A percentile compares a stretch with the other conserved stretches of the same genome.
phyloP scores from a whole-genome alignment of 2,329 filamentous ascomycete species.

The Diaporthe humulicola region DNA sequence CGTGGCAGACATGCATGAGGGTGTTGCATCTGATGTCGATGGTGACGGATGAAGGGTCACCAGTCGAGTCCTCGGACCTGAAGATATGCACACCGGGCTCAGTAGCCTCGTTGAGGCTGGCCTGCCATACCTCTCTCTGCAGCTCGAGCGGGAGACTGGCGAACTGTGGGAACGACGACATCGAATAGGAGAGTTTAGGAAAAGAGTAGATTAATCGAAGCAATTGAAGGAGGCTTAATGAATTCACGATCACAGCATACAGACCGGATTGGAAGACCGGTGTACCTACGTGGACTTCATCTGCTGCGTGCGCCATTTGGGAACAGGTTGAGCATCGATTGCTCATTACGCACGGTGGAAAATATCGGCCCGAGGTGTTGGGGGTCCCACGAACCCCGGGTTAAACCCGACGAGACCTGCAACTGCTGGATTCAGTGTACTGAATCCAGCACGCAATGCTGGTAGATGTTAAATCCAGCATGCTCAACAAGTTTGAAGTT shows the following conservation, averaged over 20 bases:
- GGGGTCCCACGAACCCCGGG: background rate
- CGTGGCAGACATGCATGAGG: constrained; percentile 3
- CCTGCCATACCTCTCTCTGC: constrained; percentile 12
- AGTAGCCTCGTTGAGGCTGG: background rate
- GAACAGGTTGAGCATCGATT: background rate
- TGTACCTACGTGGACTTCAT: no score
- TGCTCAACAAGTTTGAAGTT: no score
- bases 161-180: constrained; percentile 8
- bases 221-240: no score
- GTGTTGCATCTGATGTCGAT: background rate
- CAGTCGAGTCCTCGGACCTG: background rate
- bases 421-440: no score
- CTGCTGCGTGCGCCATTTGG: no score
- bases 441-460: no score
- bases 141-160: constrained; percentile 18
- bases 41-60: background rate
- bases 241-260: background rate
- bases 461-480: no score
- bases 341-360: background rate
- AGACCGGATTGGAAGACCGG: accelerated
- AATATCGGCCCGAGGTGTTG: background rate
- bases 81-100: constrained; percentile 3
- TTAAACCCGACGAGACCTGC: background rate
- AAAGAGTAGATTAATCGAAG: no score
- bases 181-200: background rate